These are phyloP conservation scores for Trichoderma virens DNA, from an alignment of 495 filamentous ascomycete genomes.

Conservation along the genomic window DNA sequence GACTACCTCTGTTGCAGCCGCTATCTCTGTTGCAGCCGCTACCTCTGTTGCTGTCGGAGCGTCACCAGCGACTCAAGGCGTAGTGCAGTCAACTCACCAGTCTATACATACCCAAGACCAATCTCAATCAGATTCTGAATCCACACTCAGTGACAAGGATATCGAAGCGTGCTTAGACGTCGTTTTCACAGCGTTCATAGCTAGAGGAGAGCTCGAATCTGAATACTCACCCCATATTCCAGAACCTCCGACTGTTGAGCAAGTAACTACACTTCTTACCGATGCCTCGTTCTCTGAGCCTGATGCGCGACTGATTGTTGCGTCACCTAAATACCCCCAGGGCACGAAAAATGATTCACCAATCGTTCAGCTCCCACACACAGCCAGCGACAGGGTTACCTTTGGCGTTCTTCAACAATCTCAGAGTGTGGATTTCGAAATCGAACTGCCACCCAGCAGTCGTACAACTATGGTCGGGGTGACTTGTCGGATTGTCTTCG, in stretches of 20 bases:
- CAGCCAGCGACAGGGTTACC: not conserved
- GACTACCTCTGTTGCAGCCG: too few relatives aligned
- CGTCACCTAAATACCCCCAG: not conserved
- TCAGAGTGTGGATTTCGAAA: not conserved
- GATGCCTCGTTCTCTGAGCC: not conserved
- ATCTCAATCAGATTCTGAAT: too few relatives aligned
- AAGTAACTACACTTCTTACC: not conserved
- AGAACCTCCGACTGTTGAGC: not conserved
- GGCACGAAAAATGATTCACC: not conserved
- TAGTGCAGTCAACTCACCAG: too few relatives aligned
- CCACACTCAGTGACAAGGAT: too few relatives aligned
- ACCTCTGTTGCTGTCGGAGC: not conserved
- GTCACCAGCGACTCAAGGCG: not conserved
- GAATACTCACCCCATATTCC: too few relatives aligned
- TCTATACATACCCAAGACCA: too few relatives aligned
- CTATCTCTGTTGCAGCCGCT: too few relatives aligned
- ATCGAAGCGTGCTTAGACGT: too few relatives aligned
- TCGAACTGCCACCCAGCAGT: not conserved
- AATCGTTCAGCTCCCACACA: not conserved
- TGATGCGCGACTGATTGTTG: not conserved
- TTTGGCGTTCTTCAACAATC: not conserved
- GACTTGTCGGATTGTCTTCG: not conserved
- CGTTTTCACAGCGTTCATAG: not conserved
- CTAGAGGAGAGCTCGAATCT: too few relatives aligned
- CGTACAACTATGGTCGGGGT: too few relatives aligned